Percentiles rank a stretch among this genome's conserved stretches.
These are phyloP conservation scores for Ceratocystis diversiconidia DNA, from an alignment of 2,329 filamentous ascomycete genomes.

Conservation along the genomic window DNA sequence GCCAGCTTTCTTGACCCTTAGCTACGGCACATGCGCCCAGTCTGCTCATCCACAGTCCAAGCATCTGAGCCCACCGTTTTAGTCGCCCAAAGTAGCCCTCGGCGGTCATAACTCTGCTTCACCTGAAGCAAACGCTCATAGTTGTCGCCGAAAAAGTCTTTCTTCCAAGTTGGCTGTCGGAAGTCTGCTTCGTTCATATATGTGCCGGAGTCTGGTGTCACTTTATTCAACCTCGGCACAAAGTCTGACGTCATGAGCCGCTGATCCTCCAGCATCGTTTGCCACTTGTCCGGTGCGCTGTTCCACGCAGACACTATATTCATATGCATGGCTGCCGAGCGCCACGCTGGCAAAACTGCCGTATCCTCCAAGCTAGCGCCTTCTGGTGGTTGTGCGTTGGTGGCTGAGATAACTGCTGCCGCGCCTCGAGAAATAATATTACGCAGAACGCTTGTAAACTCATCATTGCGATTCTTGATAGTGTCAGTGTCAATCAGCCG, in stretches of 20 bases:
- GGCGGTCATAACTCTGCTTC: conserved; percentile 38
- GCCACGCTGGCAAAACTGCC: conserved; percentile 21
- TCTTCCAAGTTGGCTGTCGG: conserved; percentile 30
- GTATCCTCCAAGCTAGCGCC: conserved; percentile 21
- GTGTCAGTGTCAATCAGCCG: conserved; percentile 30
- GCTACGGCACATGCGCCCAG: conserved; percentile 29
- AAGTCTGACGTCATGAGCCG: conserved; percentile 22
- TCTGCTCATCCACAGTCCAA: conserved; percentile 29
- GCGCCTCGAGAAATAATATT: conserved; percentile 25
- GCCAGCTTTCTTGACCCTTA: neutral
- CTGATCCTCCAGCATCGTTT: conserved; percentile 13
- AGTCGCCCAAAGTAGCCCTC: conserved; percentile 32
- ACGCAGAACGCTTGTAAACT: conserved; percentile 24
- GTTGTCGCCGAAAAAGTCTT: conserved; percentile 34
- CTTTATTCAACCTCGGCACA: conserved; percentile 25
- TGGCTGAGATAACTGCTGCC: conserved; percentile 27
- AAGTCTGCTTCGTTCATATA: conserved; percentile 41
- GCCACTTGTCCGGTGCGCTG: conserved; percentile 11
- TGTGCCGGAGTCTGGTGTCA: conserved; percentile 30
- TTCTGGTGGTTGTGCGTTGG: conserved; percentile 23
- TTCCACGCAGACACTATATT: conserved; percentile 11
- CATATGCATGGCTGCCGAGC: conserved; percentile 15
- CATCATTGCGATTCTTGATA: conserved; percentile 24
- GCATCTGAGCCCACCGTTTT: conserved; percentile 38
- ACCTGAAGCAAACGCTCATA: conserved; percentile 30